A percentile compares a stretch with the other conserved stretches of the same genome.
Conservation (phyloP, 306 rosid genomes). For the Trifolium dubium region DNA sequence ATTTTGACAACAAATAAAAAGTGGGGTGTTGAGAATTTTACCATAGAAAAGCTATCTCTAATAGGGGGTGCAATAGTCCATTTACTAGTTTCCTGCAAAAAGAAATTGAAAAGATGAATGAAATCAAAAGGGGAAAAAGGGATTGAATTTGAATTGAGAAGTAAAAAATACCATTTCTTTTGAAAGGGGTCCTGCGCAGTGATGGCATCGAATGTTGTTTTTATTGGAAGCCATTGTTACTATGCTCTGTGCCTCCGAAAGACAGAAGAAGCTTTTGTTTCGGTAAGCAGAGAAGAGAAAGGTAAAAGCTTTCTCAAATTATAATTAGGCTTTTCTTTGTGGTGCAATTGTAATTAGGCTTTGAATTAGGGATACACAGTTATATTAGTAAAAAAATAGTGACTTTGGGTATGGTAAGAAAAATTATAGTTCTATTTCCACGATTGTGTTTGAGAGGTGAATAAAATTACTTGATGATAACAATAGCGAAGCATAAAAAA, state of each 20-base stretch:
- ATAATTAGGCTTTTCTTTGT: neutral
- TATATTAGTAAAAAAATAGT: no score
- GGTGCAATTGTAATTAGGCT: no score
- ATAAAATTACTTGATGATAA: no score
- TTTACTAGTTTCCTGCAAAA: conserved; percentile 67
- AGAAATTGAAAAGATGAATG: neutral
- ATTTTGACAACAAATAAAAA: conserved; percentile 30
- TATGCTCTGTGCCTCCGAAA: neutral
- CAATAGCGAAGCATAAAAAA: no score
- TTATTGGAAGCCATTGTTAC: conserved; percentile 34
- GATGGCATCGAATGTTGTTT: conserved; percentile 63
- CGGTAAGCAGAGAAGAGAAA: neutral
- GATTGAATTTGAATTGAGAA: neutral
- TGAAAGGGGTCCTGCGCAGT: conserved; percentile 85
- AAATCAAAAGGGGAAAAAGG: conserved; percentile 1
- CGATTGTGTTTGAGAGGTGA: no score
- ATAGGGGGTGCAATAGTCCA: conserved; percentile 78
- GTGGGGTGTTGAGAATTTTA: conserved; percentile 31
- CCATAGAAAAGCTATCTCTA: conserved; percentile 94
- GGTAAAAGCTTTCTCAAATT: neutral
- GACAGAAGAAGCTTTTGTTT: neutral
- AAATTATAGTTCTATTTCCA: no score
- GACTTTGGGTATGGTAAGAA: no score
- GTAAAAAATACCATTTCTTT: conserved; percentile 60
- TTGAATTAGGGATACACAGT: no score